Evolutionary conservation across 2,329 filamentous ascomycete species (phyloP).

Genomic region (Calonectria honghensis): DNA sequence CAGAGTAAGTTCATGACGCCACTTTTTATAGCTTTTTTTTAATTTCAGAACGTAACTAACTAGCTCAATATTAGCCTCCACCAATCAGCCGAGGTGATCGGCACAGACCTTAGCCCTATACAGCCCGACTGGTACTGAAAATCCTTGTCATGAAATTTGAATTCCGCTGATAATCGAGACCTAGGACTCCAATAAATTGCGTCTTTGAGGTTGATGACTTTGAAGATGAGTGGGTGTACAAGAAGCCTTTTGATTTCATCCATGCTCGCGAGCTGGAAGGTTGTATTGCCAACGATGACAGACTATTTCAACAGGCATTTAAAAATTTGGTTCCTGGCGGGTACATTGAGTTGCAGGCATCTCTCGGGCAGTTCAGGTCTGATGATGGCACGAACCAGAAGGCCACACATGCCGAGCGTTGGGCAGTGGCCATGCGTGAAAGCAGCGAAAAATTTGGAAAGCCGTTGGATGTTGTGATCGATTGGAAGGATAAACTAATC

Average conservation of each 20-base stretch:
- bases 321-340: slow-evolving; percentile 7
- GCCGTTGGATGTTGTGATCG: not conserved
- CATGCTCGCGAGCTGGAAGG: slow-evolving; percentile 5
- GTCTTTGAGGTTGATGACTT: slow-evolving; percentile 18
- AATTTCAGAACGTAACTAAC: not conserved
- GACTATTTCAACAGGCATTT: not conserved
- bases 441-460: slow-evolving; percentile 12
- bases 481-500: not conserved
- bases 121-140: slow-evolving; percentile 3
- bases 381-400: slow-evolving; percentile 13
- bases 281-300: slow-evolving; percentile 1
- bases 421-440: slow-evolving; percentile 23
- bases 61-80: not conserved
- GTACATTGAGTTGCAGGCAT: slow-evolving; percentile 8
- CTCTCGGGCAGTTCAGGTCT: not conserved
- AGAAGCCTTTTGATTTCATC: slow-evolving; percentile 20
- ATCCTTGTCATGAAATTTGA: not conserved
- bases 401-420: slow-evolving; percentile 14
- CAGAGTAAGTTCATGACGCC: not conserved
- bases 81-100: slow-evolving; percentile 7
- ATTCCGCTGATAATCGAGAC: not conserved
- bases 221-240: slow-evolving; percentile 16
- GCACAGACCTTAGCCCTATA: slow-evolving; percentile 7
- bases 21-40: not conserved
- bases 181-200: slow-evolving; percentile 11